phyloP scores from a whole-genome alignment of 257 asterid genomes.

The Capsicum chinense region DNA sequence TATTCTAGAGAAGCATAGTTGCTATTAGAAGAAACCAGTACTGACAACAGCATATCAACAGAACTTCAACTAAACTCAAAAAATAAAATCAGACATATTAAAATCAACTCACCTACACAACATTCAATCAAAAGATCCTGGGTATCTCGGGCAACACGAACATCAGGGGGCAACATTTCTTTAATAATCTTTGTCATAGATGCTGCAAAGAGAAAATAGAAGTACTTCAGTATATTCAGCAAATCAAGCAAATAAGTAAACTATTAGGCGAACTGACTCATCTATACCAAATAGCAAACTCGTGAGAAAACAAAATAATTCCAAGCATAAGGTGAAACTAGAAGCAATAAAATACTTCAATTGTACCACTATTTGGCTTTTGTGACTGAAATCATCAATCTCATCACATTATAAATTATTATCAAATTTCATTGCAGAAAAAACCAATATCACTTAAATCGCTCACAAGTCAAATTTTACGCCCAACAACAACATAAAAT shows the following conservation, averaged over 20 bases:
- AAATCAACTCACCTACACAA: slow-evolving; percentile 72
- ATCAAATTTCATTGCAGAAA: not conserved
- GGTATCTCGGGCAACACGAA: slow-evolving; percentile 96
- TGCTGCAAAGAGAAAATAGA: slow-evolving; percentile 36
- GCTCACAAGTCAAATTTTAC: not conserved
- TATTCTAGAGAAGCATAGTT: not conserved
- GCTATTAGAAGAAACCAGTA: not conserved
- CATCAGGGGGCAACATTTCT: slow-evolving; percentile 98
- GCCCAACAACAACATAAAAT: not conserved
- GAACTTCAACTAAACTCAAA: not conserved
- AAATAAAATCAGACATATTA: not conserved
- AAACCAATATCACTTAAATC: not conserved
- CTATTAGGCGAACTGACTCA: not conserved
- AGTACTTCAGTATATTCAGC: slow-evolving; percentile 5
- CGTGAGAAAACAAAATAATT: not conserved
- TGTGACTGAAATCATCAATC: not conserved
- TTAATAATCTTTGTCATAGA: slow-evolving; percentile 59
- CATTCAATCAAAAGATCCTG: slow-evolving; percentile 98
- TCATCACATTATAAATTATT: not conserved
- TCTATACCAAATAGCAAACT: not conserved
- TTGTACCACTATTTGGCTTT: not conserved
- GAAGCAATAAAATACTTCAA: not conserved
- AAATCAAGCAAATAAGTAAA: not conserved
- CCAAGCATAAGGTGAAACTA: not conserved
- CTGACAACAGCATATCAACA: not conserved